Base-by-base conservation (phyloP, 2,329 filamentous ascomycete genomes). In the Didymella glomerata region DNA sequence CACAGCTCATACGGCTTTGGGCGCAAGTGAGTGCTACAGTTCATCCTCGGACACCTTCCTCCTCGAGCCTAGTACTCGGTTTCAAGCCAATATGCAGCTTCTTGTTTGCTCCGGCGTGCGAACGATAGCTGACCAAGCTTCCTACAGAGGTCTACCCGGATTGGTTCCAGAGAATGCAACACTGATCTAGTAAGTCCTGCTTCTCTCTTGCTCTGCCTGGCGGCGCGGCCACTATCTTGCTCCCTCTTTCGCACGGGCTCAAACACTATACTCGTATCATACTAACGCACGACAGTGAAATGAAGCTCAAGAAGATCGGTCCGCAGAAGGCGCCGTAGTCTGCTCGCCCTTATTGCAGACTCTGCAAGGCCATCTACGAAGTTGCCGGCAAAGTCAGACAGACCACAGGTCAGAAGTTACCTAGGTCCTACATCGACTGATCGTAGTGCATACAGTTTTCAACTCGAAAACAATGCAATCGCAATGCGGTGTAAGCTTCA, bases 171-270 rank as follows among this genome's bases (percentile, higher is more conserved):
- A 88, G 38, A 86, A 89, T 70, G 81, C 91, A n/a, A 87, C 84
- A 66, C 84, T 96, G 63, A 85, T 96, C 81, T 96, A 96, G 92
- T 95, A 85, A 84, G 91, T 86, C 24, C 22, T 10, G 24, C 34
- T 55, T 48, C 5, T 32, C 22, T 11, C 10, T 38, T 24, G 2
- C 18, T 30, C 18, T 24, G 1, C 24, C 24, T 16, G 18, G n/a
- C 28, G 20, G 25, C 18, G 10, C 24, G 27, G 2, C 10, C 8
- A 18, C 11, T 20, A 27, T 24, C 24, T 13, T 24, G 9, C 8
- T 10, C 13, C 24, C 22, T 44, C 10, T 9, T 10, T 25, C 13
- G 41, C 20, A 18, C 14, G 10, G 20, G 13, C 5, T 41, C 2
- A 22, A n/a, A 20, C 8, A 27, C 10, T 44, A 8, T 16, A 13